phyloP scores from a whole-genome alignment of 768 basidiomycete genomes.

The Suillus subaureus region DNA sequence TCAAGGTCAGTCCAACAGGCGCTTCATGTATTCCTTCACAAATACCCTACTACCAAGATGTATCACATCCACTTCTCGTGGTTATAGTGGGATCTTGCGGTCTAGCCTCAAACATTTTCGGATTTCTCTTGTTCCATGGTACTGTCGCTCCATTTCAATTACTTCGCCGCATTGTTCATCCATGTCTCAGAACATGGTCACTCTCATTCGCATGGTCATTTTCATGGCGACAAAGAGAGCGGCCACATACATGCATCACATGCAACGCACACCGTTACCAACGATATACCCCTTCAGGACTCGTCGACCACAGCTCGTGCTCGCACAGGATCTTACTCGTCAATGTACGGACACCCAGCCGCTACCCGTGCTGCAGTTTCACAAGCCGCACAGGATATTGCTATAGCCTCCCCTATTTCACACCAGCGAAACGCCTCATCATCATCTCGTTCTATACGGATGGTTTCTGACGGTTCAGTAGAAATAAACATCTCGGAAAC shows the following conservation, averaged over 20 bases:
- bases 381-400: constrained; percentile 84
- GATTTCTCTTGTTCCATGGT: constrained; percentile 96
- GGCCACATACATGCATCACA: constrained; percentile 39
- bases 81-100: constrained; percentile 90
- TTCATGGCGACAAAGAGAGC: constrained; percentile 44
- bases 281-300: constrained; percentile 31
- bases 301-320: constrained; percentile 21
- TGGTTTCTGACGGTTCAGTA: neutral
- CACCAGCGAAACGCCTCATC: constrained; percentile 21
- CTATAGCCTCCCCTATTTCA: constrained; percentile 23
- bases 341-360: constrained; percentile 74
- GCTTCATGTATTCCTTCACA: neutral
- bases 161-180: constrained; percentile 14
- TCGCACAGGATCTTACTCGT: constrained; percentile 52
- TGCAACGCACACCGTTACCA: constrained; percentile 38
- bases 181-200: constrained; percentile 49
- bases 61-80: constrained; percentile 84
- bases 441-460: constrained; percentile 22
- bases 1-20: constrained; percentile 52
- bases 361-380: constrained; percentile 73
- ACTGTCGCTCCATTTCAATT: constrained; percentile 23
- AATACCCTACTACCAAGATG: constrained; percentile 51
- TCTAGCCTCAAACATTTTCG: constrained; percentile 88
- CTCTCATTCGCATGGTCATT: constrained; percentile 62
- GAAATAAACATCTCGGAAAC: neutral